Evolutionary conservation across 164 flowering plant species (phyloP), one percentile per base, ranked within the genome.

Genomic region (Kalanchoe fedtschenkoi): DNA sequence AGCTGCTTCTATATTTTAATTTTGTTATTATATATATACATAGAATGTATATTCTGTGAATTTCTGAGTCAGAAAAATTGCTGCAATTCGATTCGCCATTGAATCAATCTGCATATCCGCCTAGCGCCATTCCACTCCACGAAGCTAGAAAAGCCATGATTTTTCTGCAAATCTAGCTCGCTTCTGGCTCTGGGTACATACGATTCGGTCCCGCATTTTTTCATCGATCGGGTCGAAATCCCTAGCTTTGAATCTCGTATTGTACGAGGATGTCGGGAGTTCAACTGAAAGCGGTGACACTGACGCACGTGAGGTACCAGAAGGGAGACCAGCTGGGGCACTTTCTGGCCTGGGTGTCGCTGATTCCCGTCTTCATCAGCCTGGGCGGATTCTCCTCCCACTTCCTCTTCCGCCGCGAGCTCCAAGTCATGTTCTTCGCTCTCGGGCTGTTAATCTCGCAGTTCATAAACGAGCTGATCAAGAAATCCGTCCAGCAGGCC

Each of bases 311-410:
- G 53, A 79, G 92, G 3, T 91, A 89, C 81, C 74, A 33, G 56
- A 75, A 55, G 56, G 96, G 89, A 17, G 96, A 91, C 68, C 69
- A 63, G 33, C 47, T 91, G 1, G 96, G 98, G 30, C 83, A 77
- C 35, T 83, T 84, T 75, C 75, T 91, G 0, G 98, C 98, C 6
- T 91, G 97, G 96, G 68, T 91, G 21, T 91, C 97, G 0, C 77
- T 89, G 11, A 63, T 91, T 66, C 98, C 96, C 0, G 86, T 91
- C 66, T 91, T 89, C 86, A 87, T 89, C 63, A 70, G 72, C 74
- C 74, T 91, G 53, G 92, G 91, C 35, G 96, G 95, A 17, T 89
- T 88, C 76, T 62, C 79, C 53, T 73, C 86, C 1, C 95, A 87
- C 72, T 81, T 89, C 79, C 53, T 91, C 66, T 87, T 89, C 71